These are phyloP conservation scores for Apium graveolens DNA, from an alignment of 129 eudicot genomes.

Conservation along the genomic window DNA sequence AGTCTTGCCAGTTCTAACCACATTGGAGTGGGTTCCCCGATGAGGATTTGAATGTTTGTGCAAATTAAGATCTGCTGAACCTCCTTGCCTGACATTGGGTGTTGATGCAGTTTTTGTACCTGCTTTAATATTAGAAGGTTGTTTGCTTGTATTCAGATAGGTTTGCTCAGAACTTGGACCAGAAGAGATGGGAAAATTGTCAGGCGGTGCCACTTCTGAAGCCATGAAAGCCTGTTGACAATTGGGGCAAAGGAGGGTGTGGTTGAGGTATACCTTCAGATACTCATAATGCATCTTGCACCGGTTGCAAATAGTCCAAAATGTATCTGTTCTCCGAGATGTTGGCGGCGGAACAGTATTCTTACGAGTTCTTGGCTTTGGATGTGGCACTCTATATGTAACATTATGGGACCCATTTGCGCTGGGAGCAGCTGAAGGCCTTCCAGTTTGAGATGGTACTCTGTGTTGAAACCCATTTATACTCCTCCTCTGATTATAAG, in stretches of 20 bases:
- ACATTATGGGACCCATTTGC: constrained; percentile 43
- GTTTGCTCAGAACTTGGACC: constrained; percentile 28
- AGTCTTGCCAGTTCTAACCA: constrained; percentile 11
- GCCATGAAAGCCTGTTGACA: constrained; percentile 75
- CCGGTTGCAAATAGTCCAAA: constrained; percentile 78
- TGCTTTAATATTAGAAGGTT: constrained; percentile 15
- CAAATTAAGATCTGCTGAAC: constrained; percentile 20
- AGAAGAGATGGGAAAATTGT: constrained; percentile 31
- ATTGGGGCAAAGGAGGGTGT: constrained; percentile 70
- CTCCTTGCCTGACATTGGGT: constrained; percentile 20
- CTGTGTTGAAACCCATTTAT: constrained; percentile 31
- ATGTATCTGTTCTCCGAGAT: constrained; percentile 49
- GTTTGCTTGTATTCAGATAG: constrained; percentile 25
- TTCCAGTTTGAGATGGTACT: constrained; percentile 34
- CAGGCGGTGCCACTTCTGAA: constrained; percentile 68
- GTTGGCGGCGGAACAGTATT: constrained; percentile 26
- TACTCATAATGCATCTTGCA: constrained; percentile 96
- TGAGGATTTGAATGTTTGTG: constrained; percentile 12
- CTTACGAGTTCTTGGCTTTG: constrained; percentile 29
- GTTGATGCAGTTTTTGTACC: constrained; percentile 23
- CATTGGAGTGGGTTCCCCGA: constrained; percentile 22
- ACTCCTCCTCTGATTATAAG: constrained; percentile 55
- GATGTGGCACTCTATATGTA: constrained; percentile 21
- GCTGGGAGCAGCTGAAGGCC: constrained; percentile 1
- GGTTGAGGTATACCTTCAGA: constrained; percentile 58